Conservation (phyloP, 768 basidiomycete genomes). For the Tephrocybe sp. region DNA sequence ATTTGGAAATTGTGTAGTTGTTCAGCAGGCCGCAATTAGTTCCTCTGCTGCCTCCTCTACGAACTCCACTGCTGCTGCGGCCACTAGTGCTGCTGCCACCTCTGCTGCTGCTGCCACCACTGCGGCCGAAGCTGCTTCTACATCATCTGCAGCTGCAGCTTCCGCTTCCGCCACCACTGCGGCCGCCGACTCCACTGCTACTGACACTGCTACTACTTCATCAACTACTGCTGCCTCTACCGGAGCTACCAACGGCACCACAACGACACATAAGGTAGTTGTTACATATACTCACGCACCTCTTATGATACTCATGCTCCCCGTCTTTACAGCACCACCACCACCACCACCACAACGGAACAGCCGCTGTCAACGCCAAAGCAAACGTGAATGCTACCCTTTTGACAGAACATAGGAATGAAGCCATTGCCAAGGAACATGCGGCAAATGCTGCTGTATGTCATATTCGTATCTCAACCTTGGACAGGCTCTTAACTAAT, state of each 20-base stretch:
- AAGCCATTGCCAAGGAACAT: no score
- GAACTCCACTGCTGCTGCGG: slow-evolving; percentile 2
- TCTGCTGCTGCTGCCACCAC: slow-evolving; percentile 6
- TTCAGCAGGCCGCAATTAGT: slow-evolving; percentile 31
- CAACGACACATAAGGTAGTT: no score
- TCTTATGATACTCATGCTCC: not conserved
- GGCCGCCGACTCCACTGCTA: slow-evolving; percentile 8
- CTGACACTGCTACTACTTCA: not conserved
- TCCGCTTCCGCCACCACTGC: slow-evolving; percentile 9
- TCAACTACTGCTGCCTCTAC: not conserved
- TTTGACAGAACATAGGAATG: no score
- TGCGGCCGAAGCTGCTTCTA: slow-evolving; percentile 12
- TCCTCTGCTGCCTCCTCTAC: slow-evolving; percentile 6
- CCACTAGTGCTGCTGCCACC: slow-evolving; percentile 10
- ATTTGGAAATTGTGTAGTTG: slow-evolving; percentile 55
- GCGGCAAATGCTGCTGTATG: slow-evolving; percentile 17
- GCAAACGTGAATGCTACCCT: not conserved
- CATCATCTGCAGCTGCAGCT: slow-evolving; percentile 7
- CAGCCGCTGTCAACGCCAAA: not conserved
- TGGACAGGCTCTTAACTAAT: not conserved
- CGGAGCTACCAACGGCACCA: not conserved
- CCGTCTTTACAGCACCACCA: not conserved
- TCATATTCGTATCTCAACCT: not conserved
- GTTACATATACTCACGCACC: no score
- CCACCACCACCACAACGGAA: not conserved